These are phyloP conservation scores for Camellia lanceoleosa DNA, from an alignment of 148 eudicot genomes.

Conservation along the genomic window DNA sequence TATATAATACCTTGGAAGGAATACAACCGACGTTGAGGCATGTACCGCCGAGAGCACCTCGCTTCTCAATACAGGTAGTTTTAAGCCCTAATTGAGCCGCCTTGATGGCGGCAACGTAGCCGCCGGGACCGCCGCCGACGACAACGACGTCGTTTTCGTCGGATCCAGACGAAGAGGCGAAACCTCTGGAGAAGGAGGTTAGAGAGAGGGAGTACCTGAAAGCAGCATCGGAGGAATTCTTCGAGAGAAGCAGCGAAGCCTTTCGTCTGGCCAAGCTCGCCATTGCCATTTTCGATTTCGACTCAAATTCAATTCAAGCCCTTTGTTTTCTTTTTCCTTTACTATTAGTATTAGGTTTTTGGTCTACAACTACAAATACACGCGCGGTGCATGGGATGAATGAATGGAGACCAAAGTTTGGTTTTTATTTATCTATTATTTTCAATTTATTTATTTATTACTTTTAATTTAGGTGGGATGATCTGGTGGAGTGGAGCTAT, in stretches of 20 bases:
- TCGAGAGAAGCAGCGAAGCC: conserved; percentile 31
- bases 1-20: conserved; percentile 76
- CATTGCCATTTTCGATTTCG: conserved; percentile 59
- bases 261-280: conserved; percentile 60
- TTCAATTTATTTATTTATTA: no score
- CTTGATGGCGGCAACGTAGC: conserved; percentile 93
- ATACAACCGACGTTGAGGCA: conserved; percentile 96
- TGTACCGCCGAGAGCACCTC: conserved; percentile 89
- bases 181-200: conserved; percentile 47
- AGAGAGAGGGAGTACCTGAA: conserved; percentile 42
- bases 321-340: neutral
- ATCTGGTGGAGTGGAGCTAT: no score
- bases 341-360: neutral
- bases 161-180: conserved; percentile 61
- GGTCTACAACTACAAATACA: neutral
- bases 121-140: conserved; percentile 93
- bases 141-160: conserved; percentile 91
- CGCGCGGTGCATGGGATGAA: no score
- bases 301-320: neutral
- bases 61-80: conserved; percentile 96
- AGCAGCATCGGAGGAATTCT: conserved; percentile 22
- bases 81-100: conserved; percentile 93
- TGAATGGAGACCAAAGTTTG: no score
- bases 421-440: no score
- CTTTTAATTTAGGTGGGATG: no score